Evolutionary conservation across 164 flowering plant genomes (phyloP).

Genomic region (Protea cynaroides): DNA sequence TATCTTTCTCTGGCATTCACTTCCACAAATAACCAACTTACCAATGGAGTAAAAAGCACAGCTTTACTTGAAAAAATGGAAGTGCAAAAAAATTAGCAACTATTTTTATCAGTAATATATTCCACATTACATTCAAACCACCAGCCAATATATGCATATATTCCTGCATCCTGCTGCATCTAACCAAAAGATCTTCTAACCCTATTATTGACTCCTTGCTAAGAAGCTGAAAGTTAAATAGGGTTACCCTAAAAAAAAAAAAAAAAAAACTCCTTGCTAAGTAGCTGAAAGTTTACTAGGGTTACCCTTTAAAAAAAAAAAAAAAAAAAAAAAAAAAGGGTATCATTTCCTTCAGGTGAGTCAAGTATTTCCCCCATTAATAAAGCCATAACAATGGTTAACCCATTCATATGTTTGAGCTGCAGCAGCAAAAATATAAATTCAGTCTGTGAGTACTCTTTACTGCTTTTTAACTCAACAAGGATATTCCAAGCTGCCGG

Average conservation of each 20-base stretch:
- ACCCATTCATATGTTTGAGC: not conserved
- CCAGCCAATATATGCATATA: conserved; percentile 7
- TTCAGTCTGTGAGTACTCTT: not conserved
- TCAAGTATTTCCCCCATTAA: conserved; percentile 1
- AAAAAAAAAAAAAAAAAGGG: too few relatives aligned
- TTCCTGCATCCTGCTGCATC: conserved; percentile 1
- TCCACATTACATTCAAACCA: too few relatives aligned
- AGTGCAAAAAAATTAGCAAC: not conserved
- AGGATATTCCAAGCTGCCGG: not conserved
- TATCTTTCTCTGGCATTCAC: too few relatives aligned
- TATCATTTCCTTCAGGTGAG: conserved; percentile 6
- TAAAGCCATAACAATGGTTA: not conserved
- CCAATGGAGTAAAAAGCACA: too few relatives aligned
- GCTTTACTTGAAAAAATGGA: conserved; percentile 5
- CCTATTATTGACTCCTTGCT: not conserved
- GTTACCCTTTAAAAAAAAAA: too few relatives aligned
- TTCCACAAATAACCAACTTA: too few relatives aligned
- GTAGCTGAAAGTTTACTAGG: too few relatives aligned
- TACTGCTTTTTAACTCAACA: too few relatives aligned
- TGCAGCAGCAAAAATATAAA: not conserved
- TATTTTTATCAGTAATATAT: conserved; percentile 13
- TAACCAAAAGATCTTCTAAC: not conserved
- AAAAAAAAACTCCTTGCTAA: too few relatives aligned
- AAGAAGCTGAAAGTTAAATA: not conserved
- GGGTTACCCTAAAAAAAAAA: not conserved